Base-by-base conservation (phyloP, 2,329 filamentous ascomycete species). In the Juglanconis sp. region DNA sequence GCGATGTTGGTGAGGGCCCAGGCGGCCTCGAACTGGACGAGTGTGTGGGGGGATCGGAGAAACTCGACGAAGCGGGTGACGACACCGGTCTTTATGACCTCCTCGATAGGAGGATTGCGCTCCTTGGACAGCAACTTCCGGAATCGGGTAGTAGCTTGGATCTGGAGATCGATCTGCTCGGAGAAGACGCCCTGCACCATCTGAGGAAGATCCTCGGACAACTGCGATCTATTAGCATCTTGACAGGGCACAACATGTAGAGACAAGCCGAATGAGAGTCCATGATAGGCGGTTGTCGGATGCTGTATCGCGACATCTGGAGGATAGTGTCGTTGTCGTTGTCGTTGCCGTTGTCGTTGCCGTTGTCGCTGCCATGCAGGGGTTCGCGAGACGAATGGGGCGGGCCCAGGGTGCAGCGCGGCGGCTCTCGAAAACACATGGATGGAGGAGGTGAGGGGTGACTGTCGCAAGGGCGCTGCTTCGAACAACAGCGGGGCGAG, bases 1-100 rank as follows among this genome's bases (percentile, higher is more conserved):
- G 95, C 95, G 77, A 99, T 99, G 82, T 99, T 99, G 81, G 95
- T 99, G 73, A 99, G 82, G 65, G 95, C 95, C 95, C 95, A 99
- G 48, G 95, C 95, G 71, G 95, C 95, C 83, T 99, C 95, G 74
- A 99, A 99, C 78, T 99, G 95, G 59, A 99, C 95, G 53, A 99
- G 86, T 38, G 95, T 98, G 78, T 99, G 95, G 66, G 95, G 95
- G 59, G 95, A 99, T 74, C 92, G 91, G 63, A 99, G 88, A 79
- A 99, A 99, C 77, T 97, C 92, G 77, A 99, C 95, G 72, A 99
- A 99, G 73, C 95, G 90, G 81, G 87, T 89, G 67, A 99, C 95
- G 66, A 99, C 95, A 72, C 95, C 95, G 62, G 95, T 98, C 85
- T 98, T 96, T 78, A 99, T 99, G 68, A 99, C 95, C 74, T 96